phyloP scores from a whole-genome alignment of 371 early-diverging fungal species.

The Rhizopus stolonifer region DNA sequence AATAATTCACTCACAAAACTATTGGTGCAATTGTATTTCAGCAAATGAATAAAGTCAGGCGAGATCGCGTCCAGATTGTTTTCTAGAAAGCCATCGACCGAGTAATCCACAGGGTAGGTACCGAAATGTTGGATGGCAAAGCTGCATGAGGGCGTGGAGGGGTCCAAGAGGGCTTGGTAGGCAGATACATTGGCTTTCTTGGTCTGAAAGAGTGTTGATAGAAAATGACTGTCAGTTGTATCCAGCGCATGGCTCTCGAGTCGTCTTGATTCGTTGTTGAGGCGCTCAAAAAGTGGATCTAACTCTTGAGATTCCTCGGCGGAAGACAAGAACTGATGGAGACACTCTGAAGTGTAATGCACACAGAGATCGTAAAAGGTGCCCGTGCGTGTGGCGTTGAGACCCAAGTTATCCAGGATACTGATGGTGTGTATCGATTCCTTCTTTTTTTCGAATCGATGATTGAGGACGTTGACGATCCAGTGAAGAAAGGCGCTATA shows the following conservation, averaged over 20 bases:
- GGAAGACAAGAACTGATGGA: conserved; percentile 71
- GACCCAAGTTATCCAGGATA: conserved; percentile 76
- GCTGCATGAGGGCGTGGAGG: conserved; percentile 34
- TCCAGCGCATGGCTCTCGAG: conserved; percentile 40
- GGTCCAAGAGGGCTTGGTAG: conserved; percentile 18
- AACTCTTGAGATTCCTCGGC: too few relatives aligned
- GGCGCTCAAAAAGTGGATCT: too few relatives aligned
- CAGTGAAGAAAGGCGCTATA: conserved; percentile 77
- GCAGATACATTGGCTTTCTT: conserved; percentile 20
- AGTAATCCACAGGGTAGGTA: conserved; percentile 64
- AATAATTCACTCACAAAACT: conserved; percentile 80
- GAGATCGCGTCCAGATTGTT: conserved; percentile 70
- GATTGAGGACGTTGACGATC: conserved; percentile 80
- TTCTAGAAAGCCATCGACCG: conserved; percentile 63
- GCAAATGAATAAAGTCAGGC: conserved; percentile 75
- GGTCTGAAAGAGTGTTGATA: conserved; percentile 28
- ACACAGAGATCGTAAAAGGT: conserved; percentile 78
- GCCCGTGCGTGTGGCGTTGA: conserved; percentile 58
- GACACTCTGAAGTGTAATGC: conserved; percentile 85
- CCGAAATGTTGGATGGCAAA: conserved; percentile 67
- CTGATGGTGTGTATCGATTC: conserved; percentile 69
- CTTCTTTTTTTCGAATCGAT: conserved; percentile 59
- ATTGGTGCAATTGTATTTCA: conserved; percentile 67
- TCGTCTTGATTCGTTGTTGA: conserved; percentile 45
- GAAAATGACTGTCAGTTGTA: conserved; percentile 41